Evolutionary conservation across 2,329 filamentous ascomycete genomes (phyloP).

Genomic region (Elsinoe ampelina): DNA sequence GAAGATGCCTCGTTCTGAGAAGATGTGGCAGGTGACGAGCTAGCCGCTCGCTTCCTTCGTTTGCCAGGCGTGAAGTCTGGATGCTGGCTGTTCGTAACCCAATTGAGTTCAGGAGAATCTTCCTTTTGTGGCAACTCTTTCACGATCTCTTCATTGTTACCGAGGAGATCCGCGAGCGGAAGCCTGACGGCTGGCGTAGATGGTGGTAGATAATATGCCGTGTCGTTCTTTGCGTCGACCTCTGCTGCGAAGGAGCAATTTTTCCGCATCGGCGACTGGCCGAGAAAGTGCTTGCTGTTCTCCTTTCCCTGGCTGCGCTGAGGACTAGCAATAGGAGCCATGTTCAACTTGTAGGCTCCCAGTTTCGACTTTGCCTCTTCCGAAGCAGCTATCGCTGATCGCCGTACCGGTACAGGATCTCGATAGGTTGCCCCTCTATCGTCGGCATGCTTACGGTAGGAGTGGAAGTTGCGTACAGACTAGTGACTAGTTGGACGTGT

Average conservation of each 20-base stretch:
- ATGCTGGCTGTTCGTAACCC: slow-evolving; percentile 37
- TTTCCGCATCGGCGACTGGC: background rate
- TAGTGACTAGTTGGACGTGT: slow-evolving; percentile 5
- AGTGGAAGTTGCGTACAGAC: slow-evolving; percentile 19
- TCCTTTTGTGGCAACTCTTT: slow-evolving; percentile 37
- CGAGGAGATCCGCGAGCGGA: slow-evolving; percentile 52
- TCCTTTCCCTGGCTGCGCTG: slow-evolving; percentile 32
- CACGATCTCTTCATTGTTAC: slow-evolving; percentile 49
- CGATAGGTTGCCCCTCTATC: slow-evolving; percentile 16
- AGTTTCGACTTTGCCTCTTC: slow-evolving; percentile 46
- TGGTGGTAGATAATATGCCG: slow-evolving; percentile 34
- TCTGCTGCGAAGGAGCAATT: slow-evolving; percentile 3
- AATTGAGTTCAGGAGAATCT: slow-evolving; percentile 41
- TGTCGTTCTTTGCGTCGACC: slow-evolving; percentile 14
- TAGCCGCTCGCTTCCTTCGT: slow-evolving; percentile 37
- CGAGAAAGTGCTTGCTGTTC: slow-evolving; percentile 23
- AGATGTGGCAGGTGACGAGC: slow-evolving; percentile 37
- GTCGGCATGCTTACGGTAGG: slow-evolving; percentile 20
- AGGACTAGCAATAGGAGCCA: slow-evolving; percentile 22
- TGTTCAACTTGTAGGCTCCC: slow-evolving; percentile 45
- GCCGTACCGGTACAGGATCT: slow-evolving; percentile 23
- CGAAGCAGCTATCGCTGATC: slow-evolving; percentile 41
- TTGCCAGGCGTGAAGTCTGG: slow-evolving; percentile 35
- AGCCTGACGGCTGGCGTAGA: slow-evolving; percentile 52
- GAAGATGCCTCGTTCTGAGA: slow-evolving; percentile 28